These are phyloP conservation scores for Leishmania mexicana DNA, from an alignment of 208 protist genomes.

Conservation along the genomic window DNA sequence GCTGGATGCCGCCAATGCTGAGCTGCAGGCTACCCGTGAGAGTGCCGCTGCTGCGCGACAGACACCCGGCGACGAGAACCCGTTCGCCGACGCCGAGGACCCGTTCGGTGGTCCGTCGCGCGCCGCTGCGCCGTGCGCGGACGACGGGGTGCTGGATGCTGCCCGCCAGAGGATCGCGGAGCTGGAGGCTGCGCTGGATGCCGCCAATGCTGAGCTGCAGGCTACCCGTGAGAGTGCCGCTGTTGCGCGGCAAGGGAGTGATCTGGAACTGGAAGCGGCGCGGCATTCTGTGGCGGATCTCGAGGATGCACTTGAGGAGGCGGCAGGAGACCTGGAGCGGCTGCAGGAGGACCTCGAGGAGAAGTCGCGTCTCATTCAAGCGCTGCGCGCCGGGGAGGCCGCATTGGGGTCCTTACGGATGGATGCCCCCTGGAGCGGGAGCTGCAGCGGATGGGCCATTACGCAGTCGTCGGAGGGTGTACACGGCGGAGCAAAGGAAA, in stretches of 20 bases:
- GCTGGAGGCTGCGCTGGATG: constrained; percentile 23
- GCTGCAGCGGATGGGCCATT: background rate
- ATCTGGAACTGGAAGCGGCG: background rate
- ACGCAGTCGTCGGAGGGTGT: background rate
- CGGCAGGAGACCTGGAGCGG: constrained; percentile 15
- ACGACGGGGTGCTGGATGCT: constrained; percentile 13
- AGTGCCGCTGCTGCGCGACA: background rate
- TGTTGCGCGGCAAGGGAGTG: background rate
- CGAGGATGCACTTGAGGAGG: constrained; percentile 27
- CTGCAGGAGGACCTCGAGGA: constrained; percentile 30
- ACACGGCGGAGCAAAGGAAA: background rate
- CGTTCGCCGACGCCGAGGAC: constrained; percentile 24
- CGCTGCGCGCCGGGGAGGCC: constrained; percentile 28
- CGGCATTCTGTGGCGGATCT: constrained; percentile 16
- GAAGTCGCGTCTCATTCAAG: constrained; percentile 23
- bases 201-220: constrained; percentile 3
- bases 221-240: constrained; percentile 5
- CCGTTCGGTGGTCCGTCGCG: constrained; percentile 3
- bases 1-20: constrained; percentile 7
- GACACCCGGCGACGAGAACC: constrained; percentile 1
- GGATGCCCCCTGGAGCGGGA: constrained; percentile 6
- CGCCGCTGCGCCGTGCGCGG: background rate
- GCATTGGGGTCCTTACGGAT: constrained; percentile 12
- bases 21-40: background rate
- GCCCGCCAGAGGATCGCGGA: constrained; percentile 20